Base-by-base conservation (phyloP, 768 basidiomycete species). In the Phylloporus scabripes region DNA sequence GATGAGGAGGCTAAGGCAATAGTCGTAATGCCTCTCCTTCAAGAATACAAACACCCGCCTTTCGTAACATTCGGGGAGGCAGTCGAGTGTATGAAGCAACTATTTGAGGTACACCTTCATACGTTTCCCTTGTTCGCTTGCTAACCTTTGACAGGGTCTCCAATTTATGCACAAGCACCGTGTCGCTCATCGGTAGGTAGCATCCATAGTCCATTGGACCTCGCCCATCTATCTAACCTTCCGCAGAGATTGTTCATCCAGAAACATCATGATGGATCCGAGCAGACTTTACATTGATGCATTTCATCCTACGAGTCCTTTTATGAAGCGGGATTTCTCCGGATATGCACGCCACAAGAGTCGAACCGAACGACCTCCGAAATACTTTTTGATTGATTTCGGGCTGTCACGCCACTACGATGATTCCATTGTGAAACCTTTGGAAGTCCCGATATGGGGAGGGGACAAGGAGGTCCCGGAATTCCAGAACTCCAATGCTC, bases 381-480 rank as follows among this genome's bases (percentile, higher is more conserved):
- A 31, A 45, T 57, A 56, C 5, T 21, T 42, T 7, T 28, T 42
- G 15, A 48, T 48, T 48, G 70, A 70, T 49, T 70, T 72, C 17
- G 70, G 68, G 4, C 40, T 71, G 3, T 70, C 71, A 7, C 53
- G 59, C 3, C 57, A 46, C 12, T 72, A 64, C 29, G 53, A 50
- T 7, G 1, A 5, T 10, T 39, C 46, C 7, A 24, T 20, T 62
- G 67, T 0, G 31, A 56, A 1, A 58, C 67, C 70, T 0, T 51
- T 58, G 0, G 67, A 62, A 24, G 42, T 48, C 5, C 62, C 67
- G 0, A 57, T 71, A 9, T 47, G 50, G 2, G 75, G 74, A 3
- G 74, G 68, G 5, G 75, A 80, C 55, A 66, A 65, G 48, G 60
- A 70, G 1, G 67, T 65, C 1, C 74, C 74, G 1, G 73, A 74